Conservation (phyloP, 192 early-diverging fungal species). For the Endogone sp. region DNA sequence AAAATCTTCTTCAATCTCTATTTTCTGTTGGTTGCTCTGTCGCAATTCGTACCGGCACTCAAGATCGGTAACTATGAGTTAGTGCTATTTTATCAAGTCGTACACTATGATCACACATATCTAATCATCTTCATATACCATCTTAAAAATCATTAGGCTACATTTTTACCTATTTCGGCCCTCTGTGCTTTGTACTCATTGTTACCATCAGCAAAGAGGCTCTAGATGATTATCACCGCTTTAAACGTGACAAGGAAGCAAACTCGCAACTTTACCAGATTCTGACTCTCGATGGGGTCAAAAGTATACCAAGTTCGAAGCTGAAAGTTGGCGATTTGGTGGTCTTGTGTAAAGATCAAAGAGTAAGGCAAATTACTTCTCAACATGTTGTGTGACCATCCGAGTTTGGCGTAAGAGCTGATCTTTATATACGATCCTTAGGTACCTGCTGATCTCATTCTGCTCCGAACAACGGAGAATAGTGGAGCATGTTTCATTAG, state of each 20-base stretch:
- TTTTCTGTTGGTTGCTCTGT: constrained; percentile 87
- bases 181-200: constrained; percentile 83
- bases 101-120: background rate
- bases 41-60: constrained; percentile 87
- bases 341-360: constrained; percentile 79
- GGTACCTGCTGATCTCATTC: constrained; percentile 88
- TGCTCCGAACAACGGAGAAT: constrained; percentile 79
- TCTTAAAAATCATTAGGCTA: constrained; percentile 56
- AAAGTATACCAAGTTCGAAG: constrained; percentile 71
- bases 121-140: background rate
- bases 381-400: background rate
- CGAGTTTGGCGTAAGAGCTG: constrained; percentile 1
- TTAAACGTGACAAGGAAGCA: constrained; percentile 80
- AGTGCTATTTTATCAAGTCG: background rate
- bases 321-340: constrained; percentile 89
- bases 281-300: constrained; percentile 52
- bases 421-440: constrained; percentile 7
- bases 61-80: constrained; percentile 56
- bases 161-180: constrained; percentile 90
- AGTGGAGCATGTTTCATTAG: constrained; percentile 91
- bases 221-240: constrained; percentile 82
- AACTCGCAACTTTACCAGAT: constrained; percentile 81
- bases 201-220: constrained; percentile 94
- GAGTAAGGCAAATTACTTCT: constrained; percentile 43
- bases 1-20: constrained; percentile 96